Percentiles rank a stretch among this genome's conserved stretches.
phyloP scores from a whole-genome alignment of 139 green algal species.

The Coelastrella sp. region DNA sequence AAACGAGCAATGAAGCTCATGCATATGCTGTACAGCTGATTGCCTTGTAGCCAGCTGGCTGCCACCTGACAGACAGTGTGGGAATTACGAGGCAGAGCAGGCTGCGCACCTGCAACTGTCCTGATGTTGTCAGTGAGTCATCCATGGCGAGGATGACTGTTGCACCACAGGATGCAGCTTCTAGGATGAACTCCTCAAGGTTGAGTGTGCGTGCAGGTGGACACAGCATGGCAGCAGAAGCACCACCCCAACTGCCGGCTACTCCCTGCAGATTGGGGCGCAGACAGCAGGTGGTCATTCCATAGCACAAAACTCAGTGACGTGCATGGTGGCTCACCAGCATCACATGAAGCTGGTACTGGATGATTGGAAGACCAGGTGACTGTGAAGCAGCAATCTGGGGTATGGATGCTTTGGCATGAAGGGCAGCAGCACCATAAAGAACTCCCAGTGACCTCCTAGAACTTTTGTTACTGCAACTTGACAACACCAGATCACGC shows the following conservation, averaged over 20 bases:
- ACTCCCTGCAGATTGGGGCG: not conserved
- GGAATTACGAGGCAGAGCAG: not conserved
- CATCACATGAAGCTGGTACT: too few species aligned
- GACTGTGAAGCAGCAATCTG: too few species aligned
- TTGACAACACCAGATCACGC: too few species aligned
- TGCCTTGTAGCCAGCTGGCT: too few species aligned
- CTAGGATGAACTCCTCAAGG: constrained; percentile 50
- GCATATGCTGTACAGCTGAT: not conserved
- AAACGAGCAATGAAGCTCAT: not conserved
- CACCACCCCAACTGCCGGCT: constrained; percentile 24
- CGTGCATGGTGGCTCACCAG: too few species aligned
- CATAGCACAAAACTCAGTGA: not conserved
- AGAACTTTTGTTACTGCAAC: too few species aligned
- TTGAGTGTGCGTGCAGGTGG: constrained; percentile 44
- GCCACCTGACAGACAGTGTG: too few species aligned
- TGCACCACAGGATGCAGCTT: constrained; percentile 51
- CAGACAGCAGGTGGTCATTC: not conserved
- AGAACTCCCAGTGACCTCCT: too few species aligned
- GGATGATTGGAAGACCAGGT: too few species aligned
- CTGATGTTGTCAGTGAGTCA: constrained; percentile 44
- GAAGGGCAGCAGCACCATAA: too few species aligned
- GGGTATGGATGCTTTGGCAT: too few species aligned
- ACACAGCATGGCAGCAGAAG: not conserved
- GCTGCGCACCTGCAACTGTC: constrained; percentile 47
- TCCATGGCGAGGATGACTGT: constrained; percentile 62